phyloP scores from a whole-genome alignment of 805 yeast species.

The Jamesozyma lodderae region DNA sequence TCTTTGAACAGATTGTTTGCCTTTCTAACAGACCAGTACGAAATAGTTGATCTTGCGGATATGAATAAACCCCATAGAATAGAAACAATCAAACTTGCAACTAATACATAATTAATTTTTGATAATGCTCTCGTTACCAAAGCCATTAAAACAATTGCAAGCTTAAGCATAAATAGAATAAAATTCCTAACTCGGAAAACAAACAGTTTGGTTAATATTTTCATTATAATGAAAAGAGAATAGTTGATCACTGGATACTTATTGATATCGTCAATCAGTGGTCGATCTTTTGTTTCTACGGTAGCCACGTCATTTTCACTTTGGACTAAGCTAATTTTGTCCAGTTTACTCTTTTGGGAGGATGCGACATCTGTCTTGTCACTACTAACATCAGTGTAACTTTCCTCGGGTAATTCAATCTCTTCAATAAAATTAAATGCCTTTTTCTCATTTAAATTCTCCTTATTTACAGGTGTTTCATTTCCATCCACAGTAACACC shows the following conservation, averaged over 20 bases:
- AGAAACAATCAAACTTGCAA: constrained; percentile 38
- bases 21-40: constrained; percentile 51
- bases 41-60: constrained; percentile 39
- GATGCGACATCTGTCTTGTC: not conserved
- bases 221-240: not conserved
- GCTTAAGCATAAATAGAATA: constrained; percentile 8
- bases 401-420: not conserved
- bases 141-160: constrained; percentile 4
- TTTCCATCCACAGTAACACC: constrained; percentile 28
- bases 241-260: not conserved
- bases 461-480: not conserved
- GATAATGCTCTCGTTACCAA: constrained; percentile 5
- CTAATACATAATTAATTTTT: constrained; percentile 32
- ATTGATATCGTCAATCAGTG: not conserved
- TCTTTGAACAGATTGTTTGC: constrained; percentile 31
- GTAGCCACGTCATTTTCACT: not conserved
- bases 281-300: not conserved
- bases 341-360: not conserved
- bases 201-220: not conserved
- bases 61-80: constrained; percentile 43
- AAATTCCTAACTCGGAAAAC: not conserved
- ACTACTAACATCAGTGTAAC: not conserved
- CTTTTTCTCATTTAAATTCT: not conserved
- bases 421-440: not conserved
- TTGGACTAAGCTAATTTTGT: not conserved